Base-by-base conservation (phyloP, 2,329 filamentous ascomycete genomes). In the Ceratocystis alfenasii region DNA sequence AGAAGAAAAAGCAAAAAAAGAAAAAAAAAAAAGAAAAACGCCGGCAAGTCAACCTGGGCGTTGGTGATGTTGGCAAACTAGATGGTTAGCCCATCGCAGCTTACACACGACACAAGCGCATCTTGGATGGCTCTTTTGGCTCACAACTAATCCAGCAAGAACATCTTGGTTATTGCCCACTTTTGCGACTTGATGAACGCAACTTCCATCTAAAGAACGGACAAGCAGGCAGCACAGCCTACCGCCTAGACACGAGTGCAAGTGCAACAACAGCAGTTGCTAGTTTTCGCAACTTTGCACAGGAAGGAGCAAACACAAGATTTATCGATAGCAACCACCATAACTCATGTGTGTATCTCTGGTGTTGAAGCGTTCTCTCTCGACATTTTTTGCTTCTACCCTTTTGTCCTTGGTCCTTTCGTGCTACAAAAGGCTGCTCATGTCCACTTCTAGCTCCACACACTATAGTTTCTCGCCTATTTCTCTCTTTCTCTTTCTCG, bases 231-330 rank as follows among this genome's bases (percentile, higher is more conserved):
- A 53, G 8, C 20, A 25, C 20, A 53, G 48, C 48, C 15, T 59
- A 6, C n/a, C 5, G 46, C 22, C 25, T 36, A 30, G 20, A n/a
- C 12, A 59, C 25, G 4, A 36, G 48, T 10, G 20, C 10, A 25
- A 2, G 20, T 33, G 25, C 53, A 25, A 25, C 22, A 59, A 59
- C 55, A 22, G 12, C 55, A 25, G 28, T 33, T 25, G 25, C 33
- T n/a, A 33, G 28, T 25, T 59, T 33, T 36, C 17, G n/a, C 22
- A 25, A 33, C 28, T 59, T 33, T 59, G 22, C 28, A 59, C 55
- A 36, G 55, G 55, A 33, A 59, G 28, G 55, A 59, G 28, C 55
- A 59, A 59, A 59, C 55, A 59, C 55, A 36, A 59, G 20, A 59
- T 15, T 59, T 17, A 36, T 15, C 28, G 36, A 41, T 41, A 5